Evolutionary conservation across 1,284 basidiomycete species (phyloP).

Genomic region (Heterobasidion parviporum): DNA sequence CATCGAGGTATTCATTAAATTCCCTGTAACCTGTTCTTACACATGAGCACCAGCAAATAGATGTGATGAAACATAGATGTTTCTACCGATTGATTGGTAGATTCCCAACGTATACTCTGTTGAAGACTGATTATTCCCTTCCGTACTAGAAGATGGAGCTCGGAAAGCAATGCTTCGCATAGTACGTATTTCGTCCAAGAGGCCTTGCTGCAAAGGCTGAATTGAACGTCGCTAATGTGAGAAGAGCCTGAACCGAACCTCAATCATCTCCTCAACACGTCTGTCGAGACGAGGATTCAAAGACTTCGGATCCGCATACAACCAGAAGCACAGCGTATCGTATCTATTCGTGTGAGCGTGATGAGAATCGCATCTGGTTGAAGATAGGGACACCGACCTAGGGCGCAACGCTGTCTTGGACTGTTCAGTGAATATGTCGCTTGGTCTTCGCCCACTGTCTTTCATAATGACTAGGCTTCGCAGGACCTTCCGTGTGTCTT

Average conservation of each 20-base stretch:
- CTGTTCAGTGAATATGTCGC: slow-evolving; percentile 64
- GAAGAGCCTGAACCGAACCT: slow-evolving; percentile 35
- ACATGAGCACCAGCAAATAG: background rate
- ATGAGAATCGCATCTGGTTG: background rate
- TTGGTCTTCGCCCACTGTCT: slow-evolving; percentile 60
- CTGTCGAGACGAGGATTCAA: slow-evolving; percentile 68
- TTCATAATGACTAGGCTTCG: slow-evolving; percentile 77
- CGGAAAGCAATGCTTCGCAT: slow-evolving; percentile 3
- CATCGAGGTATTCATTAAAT: background rate
- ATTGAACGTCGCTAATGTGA: slow-evolving; percentile 1
- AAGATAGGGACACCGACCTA: slow-evolving; percentile 29
- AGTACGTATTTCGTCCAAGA: slow-evolving; percentile 7
- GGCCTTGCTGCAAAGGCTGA: slow-evolving; percentile 9
- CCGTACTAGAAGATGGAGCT: background rate
- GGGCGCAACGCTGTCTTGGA: slow-evolving; percentile 36
- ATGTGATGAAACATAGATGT: background rate
- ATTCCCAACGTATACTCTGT: slow-evolving; percentile 75
- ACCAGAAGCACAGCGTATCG: slow-evolving; percentile 84
- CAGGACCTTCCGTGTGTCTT: slow-evolving; percentile 85
- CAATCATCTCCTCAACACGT: slow-evolving; percentile 87
- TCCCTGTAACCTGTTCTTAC: slow-evolving; percentile 8
- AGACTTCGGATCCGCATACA: slow-evolving; percentile 68
- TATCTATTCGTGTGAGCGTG: slow-evolving; percentile 42
- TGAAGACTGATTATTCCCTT: background rate
- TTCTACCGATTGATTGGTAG: slow-evolving; percentile 86